Conservation (phyloP, 306 rosid genomes). For the Inga leiocalycina region DNA sequence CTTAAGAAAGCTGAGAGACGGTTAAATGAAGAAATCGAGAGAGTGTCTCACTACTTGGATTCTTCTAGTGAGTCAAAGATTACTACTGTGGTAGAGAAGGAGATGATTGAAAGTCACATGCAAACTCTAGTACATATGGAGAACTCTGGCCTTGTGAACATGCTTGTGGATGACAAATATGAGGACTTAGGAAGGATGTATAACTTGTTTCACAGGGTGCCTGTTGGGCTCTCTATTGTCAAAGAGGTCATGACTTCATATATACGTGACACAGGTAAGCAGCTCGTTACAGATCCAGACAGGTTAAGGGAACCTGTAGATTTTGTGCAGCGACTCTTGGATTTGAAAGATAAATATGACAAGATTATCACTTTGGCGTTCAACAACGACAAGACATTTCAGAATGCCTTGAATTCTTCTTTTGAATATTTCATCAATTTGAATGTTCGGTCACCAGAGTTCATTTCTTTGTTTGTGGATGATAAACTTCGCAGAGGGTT, state of each 20-base stretch:
- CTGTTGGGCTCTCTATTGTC: conserved; percentile 50
- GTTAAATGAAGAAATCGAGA: conserved; percentile 54
- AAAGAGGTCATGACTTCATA: conserved; percentile 55
- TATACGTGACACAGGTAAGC: conserved; percentile 54
- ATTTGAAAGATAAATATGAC: conserved; percentile 61
- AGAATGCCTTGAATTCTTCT: conserved; percentile 62
- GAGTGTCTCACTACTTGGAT: conserved; percentile 60
- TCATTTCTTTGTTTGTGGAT: conserved; percentile 62
- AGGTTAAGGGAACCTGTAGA: conserved; percentile 61
- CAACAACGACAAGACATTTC: conserved; percentile 54
- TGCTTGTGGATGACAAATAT: conserved; percentile 58
- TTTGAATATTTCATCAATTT: conserved; percentile 64
- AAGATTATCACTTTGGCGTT: conserved; percentile 47
- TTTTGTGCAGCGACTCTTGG: conserved; percentile 56
- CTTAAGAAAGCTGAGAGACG: conserved; percentile 58
- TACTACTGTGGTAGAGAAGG: conserved; percentile 54
- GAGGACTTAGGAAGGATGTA: conserved; percentile 58
- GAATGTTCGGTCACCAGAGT: conserved; percentile 62
- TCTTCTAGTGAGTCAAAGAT: conserved; percentile 49
- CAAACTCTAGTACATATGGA: conserved; percentile 54
- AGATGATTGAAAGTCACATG: conserved; percentile 59
- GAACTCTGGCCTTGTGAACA: conserved; percentile 56
- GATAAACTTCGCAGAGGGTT: conserved; percentile 61
- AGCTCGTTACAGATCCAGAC: conserved; percentile 54
- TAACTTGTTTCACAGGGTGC: conserved; percentile 52